Evolutionary conservation across 495 filamentous ascomycete species (phyloP).

Genomic region (Xylona heveae): DNA sequence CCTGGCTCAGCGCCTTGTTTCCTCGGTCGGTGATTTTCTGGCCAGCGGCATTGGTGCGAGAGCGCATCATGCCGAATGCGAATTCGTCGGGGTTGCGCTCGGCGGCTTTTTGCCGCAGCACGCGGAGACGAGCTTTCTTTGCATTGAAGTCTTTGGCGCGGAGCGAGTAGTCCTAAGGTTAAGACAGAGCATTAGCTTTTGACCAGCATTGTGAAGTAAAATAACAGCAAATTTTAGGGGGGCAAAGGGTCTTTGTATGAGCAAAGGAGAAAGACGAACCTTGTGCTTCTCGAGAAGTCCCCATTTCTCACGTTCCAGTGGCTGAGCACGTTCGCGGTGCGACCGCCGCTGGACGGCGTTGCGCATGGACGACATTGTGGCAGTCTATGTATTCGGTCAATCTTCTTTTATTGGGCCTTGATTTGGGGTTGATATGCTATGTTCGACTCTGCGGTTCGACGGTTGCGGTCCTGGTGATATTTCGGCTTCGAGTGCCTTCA

Average conservation of each 20-base stretch:
- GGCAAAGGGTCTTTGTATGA: constrained; percentile 16
- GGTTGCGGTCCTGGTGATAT: no score
- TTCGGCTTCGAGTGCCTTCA: no score
- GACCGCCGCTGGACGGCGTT: constrained; percentile 59
- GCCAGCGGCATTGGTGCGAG: constrained; percentile 39
- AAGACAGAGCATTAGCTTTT: constrained; percentile 18
- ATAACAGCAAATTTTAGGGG: constrained; percentile 9
- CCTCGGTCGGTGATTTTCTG: constrained; percentile 31
- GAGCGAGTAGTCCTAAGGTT: constrained; percentile 62
- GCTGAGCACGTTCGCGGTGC: constrained; percentile 78
- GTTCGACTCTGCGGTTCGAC: no score
- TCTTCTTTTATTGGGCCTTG: no score
- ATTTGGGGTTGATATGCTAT: no score
- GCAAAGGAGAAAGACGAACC: constrained; percentile 16
- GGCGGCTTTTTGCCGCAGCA: constrained; percentile 57
- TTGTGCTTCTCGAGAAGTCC: constrained; percentile 82
- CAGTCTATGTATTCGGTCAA: no score
- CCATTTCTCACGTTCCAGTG: constrained; percentile 57
- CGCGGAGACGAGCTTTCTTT: constrained; percentile 63
- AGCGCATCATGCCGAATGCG: constrained; percentile 72
- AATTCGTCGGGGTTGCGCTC: constrained; percentile 95
- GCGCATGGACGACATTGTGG: constrained; percentile 55
- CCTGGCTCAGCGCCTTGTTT: constrained; percentile 29
- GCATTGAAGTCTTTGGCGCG: constrained; percentile 72
- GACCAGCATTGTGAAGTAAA: constrained; percentile 8